Base-by-base conservation (phyloP, 2,329 filamentous ascomycete species). In the Tolypocladium tundrense region DNA sequence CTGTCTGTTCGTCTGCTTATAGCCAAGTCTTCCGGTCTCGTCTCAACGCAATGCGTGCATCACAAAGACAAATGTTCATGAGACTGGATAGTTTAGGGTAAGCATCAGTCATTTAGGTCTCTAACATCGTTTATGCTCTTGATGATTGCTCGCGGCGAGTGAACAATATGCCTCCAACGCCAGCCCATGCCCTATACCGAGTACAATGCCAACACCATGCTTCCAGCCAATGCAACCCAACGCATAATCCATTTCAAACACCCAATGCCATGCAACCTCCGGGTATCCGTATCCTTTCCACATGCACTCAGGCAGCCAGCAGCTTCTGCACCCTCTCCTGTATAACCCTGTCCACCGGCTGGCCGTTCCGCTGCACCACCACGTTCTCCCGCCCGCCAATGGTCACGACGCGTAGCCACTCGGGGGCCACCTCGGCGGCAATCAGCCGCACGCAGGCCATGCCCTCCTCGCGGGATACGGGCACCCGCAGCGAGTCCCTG, bases 401-500 rank as follows among this genome's bases (percentile, higher is more conserved):
- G 42, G 70, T 74, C 19, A 84, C 74, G 3, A 85, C 69, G 57
- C 74, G 73, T 51, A 84, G 60, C 81, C 82, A 85, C 64, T 80
- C 76, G 0, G 82, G 81, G 6, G 81, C 79, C 13, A 85, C 73
- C 63, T 85, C 82, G 10, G 60, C 66, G 5, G 79, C 81, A 57
- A 85, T 73, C 54, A 84, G 66, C 10, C 77, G 70, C 19, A 85
- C 73, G 60, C 80, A 82, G 11, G 67, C 63, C 11, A 73, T 72
- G 5, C 75, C 80, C 65, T 84, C 82, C 48, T 82, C 81, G 53
- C 69, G 70, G 39, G 80, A 79, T 55, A 83, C 72, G 3, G 81
- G 80, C 62, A 77, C 75, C 5, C 80, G 75, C 58, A 88, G 74
- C 33, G 88, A 91, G 69, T 90, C 87, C 65, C 80, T 81, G 54